Conservation (phyloP, 192 early-diverging fungal species). For the Cladochytrium replicatum region DNA sequence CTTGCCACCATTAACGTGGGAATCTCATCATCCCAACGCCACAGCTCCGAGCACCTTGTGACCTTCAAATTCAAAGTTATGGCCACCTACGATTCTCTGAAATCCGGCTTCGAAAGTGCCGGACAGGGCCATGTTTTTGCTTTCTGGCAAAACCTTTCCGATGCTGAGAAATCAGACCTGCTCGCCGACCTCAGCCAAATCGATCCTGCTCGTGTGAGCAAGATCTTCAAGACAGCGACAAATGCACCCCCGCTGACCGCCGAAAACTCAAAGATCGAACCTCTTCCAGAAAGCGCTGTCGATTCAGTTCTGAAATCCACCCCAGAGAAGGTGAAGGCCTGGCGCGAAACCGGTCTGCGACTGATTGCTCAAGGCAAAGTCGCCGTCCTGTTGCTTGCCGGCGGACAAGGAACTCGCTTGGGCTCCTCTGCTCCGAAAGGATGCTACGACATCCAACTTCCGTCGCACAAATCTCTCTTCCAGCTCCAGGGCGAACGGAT, state of each 20-base stretch:
- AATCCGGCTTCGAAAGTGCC: conserved; percentile 59
- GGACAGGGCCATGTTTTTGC: conserved; percentile 84
- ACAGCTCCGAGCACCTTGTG: too few species aligned
- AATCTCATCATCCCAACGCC: too few species aligned
- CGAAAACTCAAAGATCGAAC: conserved; percentile 45
- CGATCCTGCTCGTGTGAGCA: conserved; percentile 72
- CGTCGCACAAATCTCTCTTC: conserved; percentile 82
- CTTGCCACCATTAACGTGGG: too few species aligned
- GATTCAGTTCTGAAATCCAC: conserved; percentile 29
- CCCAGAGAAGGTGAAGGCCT: conserved; percentile 43
- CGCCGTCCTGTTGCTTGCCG: conserved; percentile 75
- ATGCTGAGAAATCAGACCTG: conserved; percentile 45
- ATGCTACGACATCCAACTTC: conserved; percentile 88
- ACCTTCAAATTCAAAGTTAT: too few species aligned
- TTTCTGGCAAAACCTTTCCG: conserved; percentile 63
- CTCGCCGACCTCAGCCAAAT: conserved; percentile 58
- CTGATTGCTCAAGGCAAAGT: conserved; percentile 82
- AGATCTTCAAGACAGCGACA: conserved; percentile 72
- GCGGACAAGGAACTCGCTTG: conserved; percentile 27
- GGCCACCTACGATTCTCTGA: too few species aligned
- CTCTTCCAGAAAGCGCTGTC: conserved; percentile 52
- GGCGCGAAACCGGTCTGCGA: conserved; percentile 65
- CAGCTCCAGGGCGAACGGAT: conserved; percentile 94
- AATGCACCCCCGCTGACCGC: conserved; percentile 22
- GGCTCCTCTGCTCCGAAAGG: conserved; percentile 68